phyloP scores from a whole-genome alignment of 2,329 filamentous ascomycete genomes.

The Monosporascus sp. region DNA sequence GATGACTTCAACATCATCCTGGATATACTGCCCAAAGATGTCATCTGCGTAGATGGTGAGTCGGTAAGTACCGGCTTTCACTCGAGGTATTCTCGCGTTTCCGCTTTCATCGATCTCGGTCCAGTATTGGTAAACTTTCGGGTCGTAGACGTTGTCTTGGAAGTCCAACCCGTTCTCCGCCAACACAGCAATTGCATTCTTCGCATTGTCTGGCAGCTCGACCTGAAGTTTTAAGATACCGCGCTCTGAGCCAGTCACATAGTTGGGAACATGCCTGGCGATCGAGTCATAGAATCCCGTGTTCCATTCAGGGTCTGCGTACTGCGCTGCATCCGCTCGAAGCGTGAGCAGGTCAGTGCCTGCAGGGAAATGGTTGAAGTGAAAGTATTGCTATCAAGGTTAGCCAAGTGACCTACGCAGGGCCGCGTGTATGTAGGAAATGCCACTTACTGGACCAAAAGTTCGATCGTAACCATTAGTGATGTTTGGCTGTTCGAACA shows the following conservation, averaged over 20 bases:
- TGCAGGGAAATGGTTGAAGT: slow-evolving; percentile 53
- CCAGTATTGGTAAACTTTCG: slow-evolving; percentile 59
- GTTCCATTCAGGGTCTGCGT: slow-evolving; percentile 49
- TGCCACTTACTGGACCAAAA: slow-evolving; percentile 42
- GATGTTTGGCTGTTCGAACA: slow-evolving; percentile 45
- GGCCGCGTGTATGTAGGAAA: neutral
- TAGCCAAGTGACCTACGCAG: slow-evolving; percentile 1
- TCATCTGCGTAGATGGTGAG: slow-evolving; percentile 58
- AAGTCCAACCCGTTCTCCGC: slow-evolving; percentile 45
- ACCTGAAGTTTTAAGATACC: slow-evolving; percentile 45
- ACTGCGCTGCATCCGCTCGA: slow-evolving; percentile 47
- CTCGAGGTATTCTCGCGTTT: slow-evolving; percentile 43
- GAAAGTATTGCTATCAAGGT: slow-evolving; percentile 43
- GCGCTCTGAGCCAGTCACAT: slow-evolving; percentile 46
- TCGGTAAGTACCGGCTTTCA: slow-evolving; percentile 54
- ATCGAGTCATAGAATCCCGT: slow-evolving; percentile 59
- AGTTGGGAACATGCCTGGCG: slow-evolving; percentile 52
- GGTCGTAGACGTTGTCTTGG: slow-evolving; percentile 53
- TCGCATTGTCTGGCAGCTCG: slow-evolving; percentile 44
- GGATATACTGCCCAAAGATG: slow-evolving; percentile 54
- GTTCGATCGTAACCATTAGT: slow-evolving; percentile 60
- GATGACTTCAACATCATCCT: slow-evolving; percentile 42
- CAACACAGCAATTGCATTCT: slow-evolving; percentile 50
- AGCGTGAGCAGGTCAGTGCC: slow-evolving; percentile 41
- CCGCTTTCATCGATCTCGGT: slow-evolving; percentile 42